phyloP scores from a whole-genome alignment of 2,329 filamentous ascomycete genomes.

The Alternaria solani region DNA sequence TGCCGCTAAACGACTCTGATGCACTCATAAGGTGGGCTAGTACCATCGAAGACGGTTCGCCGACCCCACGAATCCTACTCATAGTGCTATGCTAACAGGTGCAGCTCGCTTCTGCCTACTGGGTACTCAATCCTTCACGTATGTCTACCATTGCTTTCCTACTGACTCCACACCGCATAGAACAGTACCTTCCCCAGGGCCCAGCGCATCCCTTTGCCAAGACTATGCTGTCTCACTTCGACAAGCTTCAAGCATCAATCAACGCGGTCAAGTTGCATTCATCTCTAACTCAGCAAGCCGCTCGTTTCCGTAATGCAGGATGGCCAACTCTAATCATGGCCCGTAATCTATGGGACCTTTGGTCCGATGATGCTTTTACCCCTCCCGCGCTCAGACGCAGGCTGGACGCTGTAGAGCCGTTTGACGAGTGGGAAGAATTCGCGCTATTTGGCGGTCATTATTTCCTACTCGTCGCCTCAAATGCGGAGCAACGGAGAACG shows the following conservation, averaged over 20 bases:
- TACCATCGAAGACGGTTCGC: conserved; percentile 70
- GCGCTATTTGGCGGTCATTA: conserved; percentile 86
- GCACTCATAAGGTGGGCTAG: conserved; percentile 80
- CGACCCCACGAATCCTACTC: conserved; percentile 5
- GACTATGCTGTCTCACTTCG: conserved; percentile 85
- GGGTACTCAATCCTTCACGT: conserved; percentile 10
- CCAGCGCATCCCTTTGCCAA: conserved; percentile 80
- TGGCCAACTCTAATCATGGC: conserved; percentile 68
- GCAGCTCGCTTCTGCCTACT: conserved; percentile 82
- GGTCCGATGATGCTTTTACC: conserved; percentile 75
- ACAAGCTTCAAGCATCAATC: conserved; percentile 81
- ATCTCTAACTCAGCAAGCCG: conserved; percentile 68
- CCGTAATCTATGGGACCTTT: conserved; percentile 81
- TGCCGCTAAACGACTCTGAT: conserved; percentile 78
- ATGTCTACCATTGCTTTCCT: background rate
- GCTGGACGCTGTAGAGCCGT: conserved; percentile 78
- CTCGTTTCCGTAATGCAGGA: conserved; percentile 73
- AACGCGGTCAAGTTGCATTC: conserved; percentile 76
- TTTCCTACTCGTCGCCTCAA: conserved; percentile 74
- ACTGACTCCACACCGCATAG: conserved; percentile 46
- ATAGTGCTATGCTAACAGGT: conserved; percentile 12
- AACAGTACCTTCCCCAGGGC: conserved; percentile 84
- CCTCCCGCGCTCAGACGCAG: conserved; percentile 64
- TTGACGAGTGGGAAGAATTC: conserved; percentile 98
- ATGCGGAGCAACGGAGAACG: conserved; percentile 29